Conservation (phyloP, 2,329 filamentous ascomycete species). For the Akanthomyces dipterigenus region DNA sequence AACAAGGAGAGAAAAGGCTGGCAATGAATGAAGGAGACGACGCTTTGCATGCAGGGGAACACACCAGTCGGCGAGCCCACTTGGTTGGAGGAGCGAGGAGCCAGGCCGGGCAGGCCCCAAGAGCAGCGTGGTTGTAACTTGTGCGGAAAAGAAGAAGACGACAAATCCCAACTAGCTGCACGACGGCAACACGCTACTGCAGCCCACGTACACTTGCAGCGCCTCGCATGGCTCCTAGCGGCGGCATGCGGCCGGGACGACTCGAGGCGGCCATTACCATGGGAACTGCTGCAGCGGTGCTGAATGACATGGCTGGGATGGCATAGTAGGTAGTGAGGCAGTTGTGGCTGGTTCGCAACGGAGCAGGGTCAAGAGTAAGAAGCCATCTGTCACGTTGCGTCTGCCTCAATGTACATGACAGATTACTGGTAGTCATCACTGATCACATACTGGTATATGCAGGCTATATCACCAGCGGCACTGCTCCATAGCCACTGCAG, state of each 20-base stretch:
- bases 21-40: neutral
- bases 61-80: neutral
- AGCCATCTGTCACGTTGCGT: constrained; percentile 2
- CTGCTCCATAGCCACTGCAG: too few species aligned
- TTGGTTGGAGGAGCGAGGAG: neutral
- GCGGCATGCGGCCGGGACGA: neutral
- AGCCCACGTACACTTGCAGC: neutral
- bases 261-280: neutral
- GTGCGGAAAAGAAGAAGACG: neutral
- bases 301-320: neutral
- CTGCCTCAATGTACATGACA: neutral
- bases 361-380: neutral
- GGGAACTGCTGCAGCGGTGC: neutral
- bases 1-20: neutral
- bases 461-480: too few species aligned
- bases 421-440: too few species aligned
- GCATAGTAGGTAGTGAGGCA: neutral
- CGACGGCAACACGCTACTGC: neutral
- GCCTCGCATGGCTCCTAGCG: neutral
- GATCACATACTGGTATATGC: too few species aligned
- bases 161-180: neutral
- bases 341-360: neutral
- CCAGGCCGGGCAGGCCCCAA: neutral
- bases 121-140: neutral
- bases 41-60: neutral